Evolutionary conservation across 1,284 basidiomycete species (phyloP), one percentile per base, ranked within the genome.

Genomic region (Sporisorium iseilematis-ciliati): DNA sequence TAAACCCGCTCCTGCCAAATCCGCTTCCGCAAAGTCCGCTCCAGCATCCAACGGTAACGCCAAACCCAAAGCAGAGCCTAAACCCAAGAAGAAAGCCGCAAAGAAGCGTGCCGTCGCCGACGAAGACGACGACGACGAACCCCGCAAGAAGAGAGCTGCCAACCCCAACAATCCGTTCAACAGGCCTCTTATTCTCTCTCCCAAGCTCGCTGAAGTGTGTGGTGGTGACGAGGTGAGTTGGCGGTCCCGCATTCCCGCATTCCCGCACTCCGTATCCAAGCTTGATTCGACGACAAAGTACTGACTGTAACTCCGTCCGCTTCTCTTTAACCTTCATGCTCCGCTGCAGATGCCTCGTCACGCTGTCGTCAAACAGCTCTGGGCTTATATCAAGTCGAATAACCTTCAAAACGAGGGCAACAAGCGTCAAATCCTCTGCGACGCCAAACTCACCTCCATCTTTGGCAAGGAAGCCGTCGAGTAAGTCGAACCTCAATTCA

Each of bases 341-440:
- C 89, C 43, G 21, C 23, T 26, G 89, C 40, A 89, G 85, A 87
- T 93, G 65, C 92, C 93, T 21, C 91, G 93, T 29, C 92, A 92
- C n/a, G 92, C 93, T 80, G 91, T 93, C 35, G 93, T 94, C 52
- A 95, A 94, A 85, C 90, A 90, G 66, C 86, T 95, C 4, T 95
- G 93, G 93, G 89, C 88, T 12, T 91, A 94, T 85, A 94, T 95
- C 86, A 93, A 92, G 83, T 87, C 83, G 11, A 89, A 92, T 72
- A 87, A 90, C 35, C 87, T 94, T 50, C 93, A 95, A 86, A 93
- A 94, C 82, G 92, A 93, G 4, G 83, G 82, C 7, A 92, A 94
- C 86, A 91, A 88, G 86, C 89, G 89, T 35, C 91, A 93, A 85
- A 94, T 95, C 65, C 77, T 94, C 2, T 94, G 93, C 81, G 93